Percentiles rank a stretch among this genome's conserved stretches.
Conservation (phyloP, 1,284 basidiomycete genomes). For the Ganoderma sinense region DNA sequence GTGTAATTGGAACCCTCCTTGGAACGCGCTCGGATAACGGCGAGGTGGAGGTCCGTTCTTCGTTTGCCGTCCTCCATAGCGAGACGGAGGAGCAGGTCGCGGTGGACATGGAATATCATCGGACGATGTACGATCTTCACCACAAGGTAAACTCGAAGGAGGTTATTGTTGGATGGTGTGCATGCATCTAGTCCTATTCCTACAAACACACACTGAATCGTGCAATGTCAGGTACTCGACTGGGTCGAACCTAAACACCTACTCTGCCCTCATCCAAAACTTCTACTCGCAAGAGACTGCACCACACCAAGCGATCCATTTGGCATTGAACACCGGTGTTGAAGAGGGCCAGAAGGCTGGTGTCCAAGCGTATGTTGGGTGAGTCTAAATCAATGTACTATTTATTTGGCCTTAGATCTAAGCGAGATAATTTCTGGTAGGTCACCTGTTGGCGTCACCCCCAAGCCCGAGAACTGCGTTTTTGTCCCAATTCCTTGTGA, state of each 20-base stretch:
- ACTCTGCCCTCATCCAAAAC: slow-evolving; percentile 98
- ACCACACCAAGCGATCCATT: slow-evolving; percentile 90
- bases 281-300: slow-evolving; percentile 95
- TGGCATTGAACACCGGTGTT: slow-evolving; percentile 90
- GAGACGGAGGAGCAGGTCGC: slow-evolving; percentile 94
- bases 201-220: neutral
- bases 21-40: slow-evolving; percentile 79
- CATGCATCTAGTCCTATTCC: slow-evolving; percentile 18
- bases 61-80: slow-evolving; percentile 91
- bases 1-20: slow-evolving; percentile 96
- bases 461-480: slow-evolving; percentile 91
- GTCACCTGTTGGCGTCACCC: slow-evolving; percentile 84
- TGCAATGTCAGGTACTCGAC: slow-evolving; percentile 81
- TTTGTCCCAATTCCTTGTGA: slow-evolving; percentile 90
- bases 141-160: slow-evolving; percentile 87
- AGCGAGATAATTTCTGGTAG: slow-evolving; percentile 45
- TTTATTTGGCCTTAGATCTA: neutral
- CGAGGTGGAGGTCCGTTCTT: slow-evolving; percentile 73
- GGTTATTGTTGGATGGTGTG: slow-evolving; percentile 90
- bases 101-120: slow-evolving; percentile 96
- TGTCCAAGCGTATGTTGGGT: slow-evolving; percentile 91
- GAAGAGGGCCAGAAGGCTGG: slow-evolving; percentile 78
- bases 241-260: slow-evolving; percentile 90
- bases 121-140: slow-evolving; percentile 91
- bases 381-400: slow-evolving; percentile 32